These are phyloP conservation scores for Pezicula radicicola DNA, from an alignment of 2,329 filamentous ascomycete species.

Conservation along the genomic window DNA sequence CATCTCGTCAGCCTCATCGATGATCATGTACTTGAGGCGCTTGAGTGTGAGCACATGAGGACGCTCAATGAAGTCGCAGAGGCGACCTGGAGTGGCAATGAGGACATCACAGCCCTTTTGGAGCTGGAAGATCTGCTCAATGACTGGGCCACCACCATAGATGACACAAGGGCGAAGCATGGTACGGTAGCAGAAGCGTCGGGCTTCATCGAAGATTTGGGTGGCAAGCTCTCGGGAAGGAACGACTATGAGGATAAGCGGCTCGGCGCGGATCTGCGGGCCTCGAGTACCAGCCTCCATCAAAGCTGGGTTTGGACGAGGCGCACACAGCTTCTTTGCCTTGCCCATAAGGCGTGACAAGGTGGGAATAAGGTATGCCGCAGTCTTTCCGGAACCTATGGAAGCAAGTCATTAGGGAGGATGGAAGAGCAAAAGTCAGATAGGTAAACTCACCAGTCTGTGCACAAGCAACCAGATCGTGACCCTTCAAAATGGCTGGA, in stretches of 20 bases:
- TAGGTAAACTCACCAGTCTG: constrained; percentile 70
- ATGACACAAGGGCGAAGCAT: constrained; percentile 90
- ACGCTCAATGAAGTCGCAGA: constrained; percentile 78
- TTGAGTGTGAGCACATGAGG: constrained; percentile 66
- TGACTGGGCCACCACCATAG: constrained; percentile 79
- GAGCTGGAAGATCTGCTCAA: constrained; percentile 69
- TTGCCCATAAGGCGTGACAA: constrained; percentile 94
- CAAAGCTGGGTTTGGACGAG: constrained; percentile 63
- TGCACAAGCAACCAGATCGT: constrained; percentile 84
- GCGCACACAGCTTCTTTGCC: constrained; percentile 79
- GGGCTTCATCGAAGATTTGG: constrained; percentile 93
- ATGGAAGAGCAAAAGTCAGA: constrained; percentile 22
- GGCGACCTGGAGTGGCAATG: constrained; percentile 82
- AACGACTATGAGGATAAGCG: constrained; percentile 79
- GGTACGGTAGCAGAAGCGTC: constrained; percentile 88
- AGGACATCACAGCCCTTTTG: constrained; percentile 85
- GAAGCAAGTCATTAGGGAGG: constrained; percentile 9
- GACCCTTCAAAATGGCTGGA: constrained; percentile 70
- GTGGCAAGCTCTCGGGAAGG: constrained; percentile 88
- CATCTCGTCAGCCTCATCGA: constrained; percentile 96
- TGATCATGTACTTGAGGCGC: constrained; percentile 76
- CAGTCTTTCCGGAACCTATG: constrained; percentile 94
- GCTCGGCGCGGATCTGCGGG: constrained; percentile 67
- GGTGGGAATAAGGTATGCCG: constrained; percentile 85
- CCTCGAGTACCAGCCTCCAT: constrained; percentile 46